These are phyloP conservation scores for Cladochytrium replicatum DNA, from an alignment of 192 early-diverging fungal species.

Conservation along the genomic window DNA sequence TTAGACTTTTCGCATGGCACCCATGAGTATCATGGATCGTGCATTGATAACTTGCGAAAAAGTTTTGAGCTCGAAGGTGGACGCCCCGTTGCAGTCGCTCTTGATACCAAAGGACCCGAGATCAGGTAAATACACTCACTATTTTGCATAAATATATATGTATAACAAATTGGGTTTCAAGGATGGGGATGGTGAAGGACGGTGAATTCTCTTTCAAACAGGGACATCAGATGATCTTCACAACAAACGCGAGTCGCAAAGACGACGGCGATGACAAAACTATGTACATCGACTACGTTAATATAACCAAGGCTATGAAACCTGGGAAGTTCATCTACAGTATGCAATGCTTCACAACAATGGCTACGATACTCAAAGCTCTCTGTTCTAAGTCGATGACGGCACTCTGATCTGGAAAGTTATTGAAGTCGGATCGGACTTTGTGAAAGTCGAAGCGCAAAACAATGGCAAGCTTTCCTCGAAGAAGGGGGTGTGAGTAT, in stretches of 20 bases:
- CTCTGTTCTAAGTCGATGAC: background rate
- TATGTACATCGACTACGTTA: slow-evolving; percentile 75
- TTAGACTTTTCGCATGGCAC: slow-evolving; percentile 56
- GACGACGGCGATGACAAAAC: slow-evolving; percentile 51
- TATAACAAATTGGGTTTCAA: background rate
- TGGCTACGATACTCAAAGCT: background rate
- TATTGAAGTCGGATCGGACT: background rate
- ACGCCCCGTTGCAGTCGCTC: background rate
- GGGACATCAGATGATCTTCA: slow-evolving; percentile 74
- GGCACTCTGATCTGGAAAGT: background rate
- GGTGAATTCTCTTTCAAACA: slow-evolving; percentile 50
- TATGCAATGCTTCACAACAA: background rate
- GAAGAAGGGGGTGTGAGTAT: background rate
- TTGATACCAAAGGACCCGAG: background rate
- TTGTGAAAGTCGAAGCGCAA: slow-evolving; percentile 1
- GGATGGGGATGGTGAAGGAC: slow-evolving; percentile 70
- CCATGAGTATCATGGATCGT: slow-evolving; percentile 25
- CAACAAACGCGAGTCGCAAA: slow-evolving; percentile 51
- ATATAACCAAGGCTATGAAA: slow-evolving; percentile 63
- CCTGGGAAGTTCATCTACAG: slow-evolving; percentile 62
- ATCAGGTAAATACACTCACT: background rate
- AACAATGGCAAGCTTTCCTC: background rate
- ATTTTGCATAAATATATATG: no score
- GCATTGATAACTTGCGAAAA: slow-evolving; percentile 6
- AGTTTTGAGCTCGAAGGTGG: background rate